Percentiles rank a stretch among this genome's conserved stretches.
Conservation (phyloP, 768 basidiomycete species). For the Phaeolepiota aurea region DNA sequence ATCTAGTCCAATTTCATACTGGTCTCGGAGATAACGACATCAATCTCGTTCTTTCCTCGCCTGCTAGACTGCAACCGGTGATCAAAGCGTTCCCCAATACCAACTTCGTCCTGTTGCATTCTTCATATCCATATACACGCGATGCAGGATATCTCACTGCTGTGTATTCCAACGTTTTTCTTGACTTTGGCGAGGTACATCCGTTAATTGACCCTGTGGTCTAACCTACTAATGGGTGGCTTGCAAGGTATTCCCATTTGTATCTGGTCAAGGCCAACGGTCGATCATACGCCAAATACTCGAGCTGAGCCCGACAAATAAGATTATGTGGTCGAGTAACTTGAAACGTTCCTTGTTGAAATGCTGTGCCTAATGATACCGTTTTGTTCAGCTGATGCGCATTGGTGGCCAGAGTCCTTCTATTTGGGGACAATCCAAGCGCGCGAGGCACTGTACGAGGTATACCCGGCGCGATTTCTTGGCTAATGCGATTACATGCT, state of each 20-base stretch:
- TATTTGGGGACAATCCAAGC: slow-evolving; percentile 63
- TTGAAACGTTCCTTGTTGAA: slow-evolving; percentile 4
- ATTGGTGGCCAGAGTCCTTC: slow-evolving; percentile 73
- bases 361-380: not conserved
- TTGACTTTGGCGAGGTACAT: slow-evolving; percentile 68
- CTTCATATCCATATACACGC: slow-evolving; percentile 70
- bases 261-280: slow-evolving; percentile 58
- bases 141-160: slow-evolving; percentile 74
- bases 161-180: slow-evolving; percentile 64
- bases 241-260: slow-evolving; percentile 52
- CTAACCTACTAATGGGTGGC: not conserved
- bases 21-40: slow-evolving; percentile 76
- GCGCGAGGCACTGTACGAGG: slow-evolving; percentile 51
- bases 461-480: slow-evolving; percentile 12
- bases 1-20: slow-evolving; percentile 78
- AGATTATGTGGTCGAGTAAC: slow-evolving; percentile 77
- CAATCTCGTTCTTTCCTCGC: slow-evolving; percentile 45
- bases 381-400: slow-evolving; percentile 40
- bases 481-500: not conserved
- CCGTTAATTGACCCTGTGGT: not conserved
- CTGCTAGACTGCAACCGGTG: slow-evolving; percentile 58
- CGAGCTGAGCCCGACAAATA: slow-evolving; percentile 69
- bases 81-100: slow-evolving; percentile 57
- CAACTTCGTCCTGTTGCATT: slow-evolving; percentile 61
- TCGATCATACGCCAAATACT: slow-evolving; percentile 52